Evolutionary conservation across 495 filamentous ascomycete genomes (phyloP).

Genomic region (Daldinia concentrica): DNA sequence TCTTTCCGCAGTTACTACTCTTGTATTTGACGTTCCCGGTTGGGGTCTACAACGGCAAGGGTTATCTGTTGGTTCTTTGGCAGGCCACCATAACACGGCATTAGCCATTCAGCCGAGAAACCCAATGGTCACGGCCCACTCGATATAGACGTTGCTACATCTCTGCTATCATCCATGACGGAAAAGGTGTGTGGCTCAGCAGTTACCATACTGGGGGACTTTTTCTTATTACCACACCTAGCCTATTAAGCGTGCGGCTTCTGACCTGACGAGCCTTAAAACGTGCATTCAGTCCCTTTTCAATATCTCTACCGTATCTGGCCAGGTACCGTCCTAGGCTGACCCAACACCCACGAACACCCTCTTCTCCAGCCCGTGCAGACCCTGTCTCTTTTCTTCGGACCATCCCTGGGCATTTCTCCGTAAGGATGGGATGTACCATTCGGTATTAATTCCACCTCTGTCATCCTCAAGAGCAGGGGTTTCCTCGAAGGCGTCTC

Average conservation of each 20-base stretch:
- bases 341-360: slow-evolving; percentile 48
- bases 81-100: slow-evolving; percentile 58
- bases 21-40: slow-evolving; percentile 46
- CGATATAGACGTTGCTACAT: slow-evolving; percentile 53
- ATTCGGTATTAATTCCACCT: slow-evolving; percentile 62
- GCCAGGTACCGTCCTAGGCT: slow-evolving; percentile 47
- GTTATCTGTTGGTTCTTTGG: slow-evolving; percentile 56
- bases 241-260: slow-evolving; percentile 53
- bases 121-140: slow-evolving; percentile 52
- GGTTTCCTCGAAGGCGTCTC: slow-evolving; percentile 54
- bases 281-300: slow-evolving; percentile 49
- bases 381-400: slow-evolving; percentile 55
- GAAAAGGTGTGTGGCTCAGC: slow-evolving; percentile 61
- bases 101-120: slow-evolving; percentile 66
- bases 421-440: slow-evolving; percentile 56
- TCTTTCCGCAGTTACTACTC: slow-evolving; percentile 39
- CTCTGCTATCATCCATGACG: slow-evolving; percentile 49
- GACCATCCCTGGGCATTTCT: slow-evolving; percentile 60
- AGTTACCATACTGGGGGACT: slow-evolving; percentile 49
- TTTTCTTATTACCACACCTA: slow-evolving; percentile 52
- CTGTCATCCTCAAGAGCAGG: slow-evolving; percentile 58
- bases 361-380: slow-evolving; percentile 50
- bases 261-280: slow-evolving; percentile 51
- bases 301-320: slow-evolving; percentile 50
- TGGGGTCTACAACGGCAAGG: slow-evolving; percentile 50